Conservation (phyloP, 441 rosid genomes). For the Brassica balearica region DNA sequence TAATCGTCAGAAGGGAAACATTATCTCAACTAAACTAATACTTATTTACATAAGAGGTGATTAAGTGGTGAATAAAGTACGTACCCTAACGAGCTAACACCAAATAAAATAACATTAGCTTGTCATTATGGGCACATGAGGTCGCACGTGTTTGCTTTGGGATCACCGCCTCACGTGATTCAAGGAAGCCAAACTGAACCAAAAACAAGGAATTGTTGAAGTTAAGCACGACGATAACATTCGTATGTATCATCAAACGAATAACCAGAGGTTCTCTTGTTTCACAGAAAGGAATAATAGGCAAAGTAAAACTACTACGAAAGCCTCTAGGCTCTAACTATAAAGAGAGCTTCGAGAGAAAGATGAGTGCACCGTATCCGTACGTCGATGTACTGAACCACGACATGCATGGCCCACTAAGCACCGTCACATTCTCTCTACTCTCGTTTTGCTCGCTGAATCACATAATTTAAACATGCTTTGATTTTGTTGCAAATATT, state of each 20-base stretch:
- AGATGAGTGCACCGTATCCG: conserved; percentile 29
- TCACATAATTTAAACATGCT: not conserved
- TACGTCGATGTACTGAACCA: conserved; percentile 35
- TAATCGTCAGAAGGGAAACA: conserved; percentile 42
- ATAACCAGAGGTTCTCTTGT: conserved; percentile 28
- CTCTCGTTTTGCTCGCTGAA: conserved; percentile 21
- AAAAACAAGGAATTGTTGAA: conserved; percentile 13
- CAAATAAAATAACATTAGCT: conserved; percentile 7
- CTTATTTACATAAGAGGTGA: conserved; percentile 5
- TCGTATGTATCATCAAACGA: conserved; percentile 30
- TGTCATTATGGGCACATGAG: conserved; percentile 54
- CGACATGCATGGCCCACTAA: conserved; percentile 25
- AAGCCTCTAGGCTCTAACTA: conserved; percentile 12
- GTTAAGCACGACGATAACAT: conserved; percentile 36
- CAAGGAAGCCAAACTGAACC: conserved; percentile 38
- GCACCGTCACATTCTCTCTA: conserved; percentile 39
- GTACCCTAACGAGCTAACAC: conserved; percentile 25
- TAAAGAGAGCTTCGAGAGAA: conserved; percentile 12
- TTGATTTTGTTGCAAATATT: not conserved
- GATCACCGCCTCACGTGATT: conserved; percentile 67
- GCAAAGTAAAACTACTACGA: conserved; percentile 16
- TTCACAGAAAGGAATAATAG: conserved; percentile 11
- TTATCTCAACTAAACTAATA: conserved; percentile 27
- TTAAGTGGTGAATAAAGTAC: conserved; percentile 31
- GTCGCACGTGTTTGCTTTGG: conserved; percentile 62